Evolutionary conservation across 176 grass and related monocot genomes (phyloP).

Genomic region (Oryza nivara): DNA sequence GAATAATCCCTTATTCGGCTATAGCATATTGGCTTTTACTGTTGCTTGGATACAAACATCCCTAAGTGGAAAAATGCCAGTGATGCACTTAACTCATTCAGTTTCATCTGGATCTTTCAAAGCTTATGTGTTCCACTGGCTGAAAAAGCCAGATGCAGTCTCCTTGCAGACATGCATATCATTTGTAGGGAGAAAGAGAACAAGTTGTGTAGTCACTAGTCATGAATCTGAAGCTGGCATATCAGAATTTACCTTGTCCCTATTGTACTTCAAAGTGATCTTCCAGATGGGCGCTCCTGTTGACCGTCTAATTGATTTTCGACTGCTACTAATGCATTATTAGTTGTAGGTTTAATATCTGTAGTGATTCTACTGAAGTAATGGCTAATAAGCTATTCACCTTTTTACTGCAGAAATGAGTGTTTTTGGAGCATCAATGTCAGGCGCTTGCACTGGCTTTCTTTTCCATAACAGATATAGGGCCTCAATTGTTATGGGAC

Average conservation of each 20-base stretch:
- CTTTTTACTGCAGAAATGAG: slow-evolving; percentile 62
- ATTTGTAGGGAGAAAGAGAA: slow-evolving; percentile 8
- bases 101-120: not conserved
- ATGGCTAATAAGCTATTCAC: slow-evolving; percentile 24
- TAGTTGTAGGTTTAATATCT: not conserved
- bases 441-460: slow-evolving; percentile 86
- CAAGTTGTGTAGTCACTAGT: slow-evolving; percentile 8
- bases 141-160: not conserved
- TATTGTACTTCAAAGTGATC: not conserved
- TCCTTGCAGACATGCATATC: slow-evolving; percentile 25
- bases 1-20: slow-evolving; percentile 9
- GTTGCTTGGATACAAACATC: not conserved
- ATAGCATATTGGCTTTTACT: slow-evolving; percentile 24
- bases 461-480: slow-evolving; percentile 89
- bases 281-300: slow-evolving; percentile 9
- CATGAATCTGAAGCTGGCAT: not conserved
- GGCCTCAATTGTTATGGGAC: slow-evolving; percentile 83
- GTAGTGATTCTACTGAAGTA: slow-evolving; percentile 18
- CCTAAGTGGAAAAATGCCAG: slow-evolving; percentile 1
- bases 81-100: not conserved
- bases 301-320: not conserved
- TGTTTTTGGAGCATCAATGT: slow-evolving; percentile 94
- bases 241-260: not conserved
- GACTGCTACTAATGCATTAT: not conserved
- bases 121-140: not conserved